Evolutionary conservation across 768 basidiomycete species (phyloP), one percentile per base, ranked within the genome.

Genomic region (Termitomyces bulborhizus): DNA sequence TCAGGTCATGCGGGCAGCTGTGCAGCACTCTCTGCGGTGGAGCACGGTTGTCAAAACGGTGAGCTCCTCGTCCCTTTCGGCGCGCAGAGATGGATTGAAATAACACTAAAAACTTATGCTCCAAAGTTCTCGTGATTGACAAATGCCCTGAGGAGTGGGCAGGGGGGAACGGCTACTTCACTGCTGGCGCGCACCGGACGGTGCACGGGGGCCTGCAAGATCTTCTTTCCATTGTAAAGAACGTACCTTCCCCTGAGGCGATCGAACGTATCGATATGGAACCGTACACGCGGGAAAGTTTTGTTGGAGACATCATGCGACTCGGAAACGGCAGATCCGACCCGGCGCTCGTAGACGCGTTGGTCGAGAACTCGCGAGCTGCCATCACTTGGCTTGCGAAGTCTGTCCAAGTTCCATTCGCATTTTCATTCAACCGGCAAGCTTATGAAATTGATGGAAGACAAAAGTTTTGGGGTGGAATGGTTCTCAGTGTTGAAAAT

Each of bases 101-200:
- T 49, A 46, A 40, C 21, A 21, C 21, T 21, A 51, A 7, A 41
- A 18, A 21, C n/a, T 24, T 37, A 16, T 21, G 13, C 53, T 47
- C 24, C 51, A 31, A 54, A 73, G 83, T 86, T 57, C 71, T 88
- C 42, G 69, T 88, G 52, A 69, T 87, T 49, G 85, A 88, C 62
- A 86, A 86, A 62, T 83, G 82, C 40, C 82, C 85, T 1, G 61
- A 69, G 40, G 76, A 77, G 54, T 87, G 85, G 85, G 76, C 67
- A 3, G 86, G 86, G 4, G 86, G 85, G 16, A 88, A 89, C 61
- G 82, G 84, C 16, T 85, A 81, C 68, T 88, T 87, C 69, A 86
- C 85, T 31, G 84, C 85, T 9, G 85, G 85, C 21, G 83, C 85
- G 6, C 76, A 81, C 62, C 81, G 86, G 51, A 85, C 81, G 11